phyloP scores from a whole-genome alignment of 1,139 yeast species.

The Nakaseomyces glabratus region DNA sequence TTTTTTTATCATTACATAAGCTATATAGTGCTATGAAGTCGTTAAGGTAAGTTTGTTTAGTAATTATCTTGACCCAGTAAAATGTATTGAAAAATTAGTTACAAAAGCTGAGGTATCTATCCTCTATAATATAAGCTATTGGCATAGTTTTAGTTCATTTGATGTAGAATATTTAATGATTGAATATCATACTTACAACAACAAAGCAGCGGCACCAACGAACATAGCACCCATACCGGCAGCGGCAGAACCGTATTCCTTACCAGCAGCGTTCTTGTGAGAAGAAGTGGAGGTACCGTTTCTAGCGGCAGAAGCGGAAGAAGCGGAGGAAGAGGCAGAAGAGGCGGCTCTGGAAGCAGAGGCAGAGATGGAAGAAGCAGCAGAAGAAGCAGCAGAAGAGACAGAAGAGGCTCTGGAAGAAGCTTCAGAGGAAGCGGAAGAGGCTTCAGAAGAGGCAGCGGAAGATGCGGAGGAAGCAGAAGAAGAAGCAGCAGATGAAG shows the following conservation, averaged over 20 bases:
- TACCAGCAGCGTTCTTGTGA: slow-evolving; percentile 8
- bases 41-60: too few species aligned
- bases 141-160: slow-evolving; percentile 1
- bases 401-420: slow-evolving; percentile 11
- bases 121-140: background rate
- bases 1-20: too few species aligned
- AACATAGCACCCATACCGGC: slow-evolving; percentile 8
- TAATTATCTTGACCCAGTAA: too few species aligned
- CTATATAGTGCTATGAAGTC: too few species aligned
- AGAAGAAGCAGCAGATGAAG: slow-evolving; percentile 11
- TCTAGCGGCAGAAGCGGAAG: slow-evolving; percentile 10
- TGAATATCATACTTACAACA: slow-evolving; percentile 12
- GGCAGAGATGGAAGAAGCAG: slow-evolving; percentile 9
- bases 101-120: background rate
- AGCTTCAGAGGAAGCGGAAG: slow-evolving; percentile 10
- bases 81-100: too few species aligned
- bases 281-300: slow-evolving; percentile 9
- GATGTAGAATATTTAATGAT: slow-evolving; percentile 1
- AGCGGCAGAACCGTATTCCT: slow-evolving; percentile 17
- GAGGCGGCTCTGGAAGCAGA: slow-evolving; percentile 11
- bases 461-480: slow-evolving; percentile 10
- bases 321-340: slow-evolving; percentile 7
- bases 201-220: slow-evolving; percentile 18
- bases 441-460: slow-evolving; percentile 10
- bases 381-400: slow-evolving; percentile 6